These are phyloP conservation scores for Mallotus nudiflorus DNA, from an alignment of 345 rosid genomes.

Conservation along the genomic window DNA sequence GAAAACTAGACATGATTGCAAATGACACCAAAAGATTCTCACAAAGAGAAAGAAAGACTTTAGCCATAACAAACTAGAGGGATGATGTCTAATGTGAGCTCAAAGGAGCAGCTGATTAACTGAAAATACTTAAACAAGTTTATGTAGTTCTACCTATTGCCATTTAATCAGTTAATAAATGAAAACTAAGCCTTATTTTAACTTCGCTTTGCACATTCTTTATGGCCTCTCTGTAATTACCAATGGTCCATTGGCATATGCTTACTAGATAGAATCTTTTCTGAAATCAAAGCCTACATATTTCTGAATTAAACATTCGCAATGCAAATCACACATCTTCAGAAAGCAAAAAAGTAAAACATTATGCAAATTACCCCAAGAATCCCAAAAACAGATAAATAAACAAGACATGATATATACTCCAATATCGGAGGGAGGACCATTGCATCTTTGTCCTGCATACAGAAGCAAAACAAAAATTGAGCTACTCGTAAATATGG, in stretches of 20 bases:
- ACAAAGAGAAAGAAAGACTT: neutral
- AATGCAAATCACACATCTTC: neutral
- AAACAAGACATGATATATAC: constrained; percentile 49
- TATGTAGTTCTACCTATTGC: too few species aligned
- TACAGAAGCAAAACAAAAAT: neutral
- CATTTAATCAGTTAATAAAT: too few species aligned
- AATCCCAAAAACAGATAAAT: constrained; percentile 77
- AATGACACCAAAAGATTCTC: neutral
- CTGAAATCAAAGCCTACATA: neutral
- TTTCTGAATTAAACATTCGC: neutral
- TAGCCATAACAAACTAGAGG: neutral
- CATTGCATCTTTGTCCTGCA: constrained; percentile 38
- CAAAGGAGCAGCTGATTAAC: neutral
- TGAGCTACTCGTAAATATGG: neutral
- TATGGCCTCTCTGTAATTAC: neutral
- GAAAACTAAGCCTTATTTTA: too few species aligned
- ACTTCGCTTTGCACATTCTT: neutral
- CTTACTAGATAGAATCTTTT: neutral
- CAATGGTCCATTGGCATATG: neutral
- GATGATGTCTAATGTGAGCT: neutral
- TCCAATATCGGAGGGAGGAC: constrained; percentile 50
- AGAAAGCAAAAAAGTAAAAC: neutral
- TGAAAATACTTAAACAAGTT: neutral
- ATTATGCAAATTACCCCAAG: constrained; percentile 55
- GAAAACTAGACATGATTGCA: neutral